Percentiles rank a stretch among this genome's conserved stretches.
phyloP scores from a whole-genome alignment of 2,329 filamentous ascomycete genomes.

The Botrytis porri region DNA sequence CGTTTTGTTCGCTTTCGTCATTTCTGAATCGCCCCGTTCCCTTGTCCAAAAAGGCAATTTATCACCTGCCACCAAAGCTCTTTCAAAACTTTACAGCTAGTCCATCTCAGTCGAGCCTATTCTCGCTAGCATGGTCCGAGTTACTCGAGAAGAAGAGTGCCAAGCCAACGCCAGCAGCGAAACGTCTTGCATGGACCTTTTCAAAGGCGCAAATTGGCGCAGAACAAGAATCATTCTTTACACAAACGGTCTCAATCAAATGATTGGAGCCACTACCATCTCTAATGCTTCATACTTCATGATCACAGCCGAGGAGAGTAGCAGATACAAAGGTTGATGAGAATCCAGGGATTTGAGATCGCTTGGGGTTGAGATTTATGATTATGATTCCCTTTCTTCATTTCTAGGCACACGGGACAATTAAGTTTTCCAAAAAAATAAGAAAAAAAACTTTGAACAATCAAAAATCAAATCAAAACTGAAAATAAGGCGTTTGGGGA shows the following conservation, averaged over 20 bases:
- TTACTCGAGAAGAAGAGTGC: background rate
- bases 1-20: background rate
- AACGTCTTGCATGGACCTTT: slow-evolving; percentile 5
- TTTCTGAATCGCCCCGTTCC: background rate
- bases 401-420: background rate
- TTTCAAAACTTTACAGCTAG: background rate
- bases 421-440: background rate
- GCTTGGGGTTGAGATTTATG: background rate
- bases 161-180: background rate
- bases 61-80: background rate
- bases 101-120: background rate
- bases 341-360: background rate
- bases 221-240: slow-evolving; percentile 9
- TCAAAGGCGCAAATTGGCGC: slow-evolving; percentile 12
- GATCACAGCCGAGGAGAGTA: background rate
- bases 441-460: background rate
- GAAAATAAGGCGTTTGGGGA: background rate
- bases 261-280: slow-evolving; percentile 10
- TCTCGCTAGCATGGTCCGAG: background rate
- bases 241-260: slow-evolving; percentile 9
- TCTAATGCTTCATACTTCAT: slow-evolving; percentile 12
- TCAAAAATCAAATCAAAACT: background rate
- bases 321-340: background rate
- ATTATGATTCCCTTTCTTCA: background rate
- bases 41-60: background rate